A percentile compares a stretch with the other conserved stretches of the same genome.
These are phyloP conservation scores for Ganoderma lingzhi DNA, from an alignment of 1,284 basidiomycete species.

Conservation along the genomic window DNA sequence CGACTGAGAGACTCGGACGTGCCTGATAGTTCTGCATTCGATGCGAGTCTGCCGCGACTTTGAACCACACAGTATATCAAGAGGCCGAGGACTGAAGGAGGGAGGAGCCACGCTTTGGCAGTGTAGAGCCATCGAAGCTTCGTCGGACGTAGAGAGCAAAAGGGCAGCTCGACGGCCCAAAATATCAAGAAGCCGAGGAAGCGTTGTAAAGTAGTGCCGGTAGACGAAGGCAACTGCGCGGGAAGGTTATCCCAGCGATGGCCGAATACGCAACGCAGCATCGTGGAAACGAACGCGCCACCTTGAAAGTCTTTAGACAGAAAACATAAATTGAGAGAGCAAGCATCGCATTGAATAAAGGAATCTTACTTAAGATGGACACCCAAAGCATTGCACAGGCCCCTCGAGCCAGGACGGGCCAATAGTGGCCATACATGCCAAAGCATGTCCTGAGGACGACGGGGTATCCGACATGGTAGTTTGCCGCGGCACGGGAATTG, in stretches of 20 bases:
- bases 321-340: background rate
- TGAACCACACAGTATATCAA: constrained; percentile 48
- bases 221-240: constrained; percentile 47
- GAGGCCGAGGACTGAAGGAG: constrained; percentile 50
- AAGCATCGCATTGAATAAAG: background rate
- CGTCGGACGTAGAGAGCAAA: constrained; percentile 54
- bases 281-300: constrained; percentile 39
- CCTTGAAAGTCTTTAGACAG: constrained; percentile 41
- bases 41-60: constrained; percentile 32
- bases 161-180: constrained; percentile 53
- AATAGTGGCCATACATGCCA: constrained; percentile 52
- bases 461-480: constrained; percentile 55
- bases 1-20: constrained; percentile 38
- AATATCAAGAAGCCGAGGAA: constrained; percentile 39
- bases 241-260: constrained; percentile 49
- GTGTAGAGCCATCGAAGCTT: constrained; percentile 54
- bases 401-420: constrained; percentile 52
- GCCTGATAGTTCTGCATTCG: constrained; percentile 43
- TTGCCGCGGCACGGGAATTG: constrained; percentile 52
- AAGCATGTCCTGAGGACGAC: constrained; percentile 53
- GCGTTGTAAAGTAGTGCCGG: constrained; percentile 46
- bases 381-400: constrained; percentile 55
- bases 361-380: constrained; percentile 39
- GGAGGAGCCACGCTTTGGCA: constrained; percentile 50
- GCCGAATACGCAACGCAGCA: constrained; percentile 51